Evolutionary conservation across 75 land plant species (phyloP).

Genomic region (Chamaecyparis obtusa): DNA sequence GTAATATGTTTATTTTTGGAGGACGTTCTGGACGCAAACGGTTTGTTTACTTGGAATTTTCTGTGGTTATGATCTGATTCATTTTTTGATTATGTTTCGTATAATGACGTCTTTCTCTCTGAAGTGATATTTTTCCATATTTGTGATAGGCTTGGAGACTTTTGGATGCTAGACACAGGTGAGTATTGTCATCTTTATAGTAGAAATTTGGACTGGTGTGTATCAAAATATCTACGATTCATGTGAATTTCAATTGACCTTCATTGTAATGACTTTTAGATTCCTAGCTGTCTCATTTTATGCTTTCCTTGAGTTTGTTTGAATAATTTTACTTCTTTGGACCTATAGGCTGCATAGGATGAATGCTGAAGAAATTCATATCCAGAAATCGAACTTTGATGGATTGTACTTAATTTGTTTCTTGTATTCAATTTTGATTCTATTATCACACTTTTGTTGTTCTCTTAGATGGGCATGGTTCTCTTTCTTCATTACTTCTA

Average conservation of each 20-base stretch:
- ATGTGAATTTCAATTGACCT: background rate
- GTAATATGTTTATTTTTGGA: conserved; percentile 95
- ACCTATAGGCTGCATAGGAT: background rate
- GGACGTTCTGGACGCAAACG: conserved; percentile 88
- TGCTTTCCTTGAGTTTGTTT: background rate
- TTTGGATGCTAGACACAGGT: conserved; percentile 99
- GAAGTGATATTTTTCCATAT: background rate
- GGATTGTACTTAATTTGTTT: background rate
- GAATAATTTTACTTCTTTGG: background rate
- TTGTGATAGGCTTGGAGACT: conserved; percentile 81
- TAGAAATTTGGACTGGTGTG: background rate
- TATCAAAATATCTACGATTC: background rate
- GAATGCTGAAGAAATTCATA: background rate
- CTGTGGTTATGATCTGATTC: background rate
- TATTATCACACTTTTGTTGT: background rate
- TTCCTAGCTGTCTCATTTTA: background rate
- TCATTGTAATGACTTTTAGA: background rate
- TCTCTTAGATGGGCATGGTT: background rate
- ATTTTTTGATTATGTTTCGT: conserved; percentile 7
- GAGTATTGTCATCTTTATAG: conserved; percentile 7
- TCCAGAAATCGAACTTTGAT: background rate
- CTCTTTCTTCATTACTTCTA: background rate
- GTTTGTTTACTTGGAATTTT: conserved; percentile 26
- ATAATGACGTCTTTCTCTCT: background rate
- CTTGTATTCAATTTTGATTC: background rate